Evolutionary conservation across 2,329 filamentous ascomycete genomes (phyloP).

Genomic region (Verticillium isaacii): DNA sequence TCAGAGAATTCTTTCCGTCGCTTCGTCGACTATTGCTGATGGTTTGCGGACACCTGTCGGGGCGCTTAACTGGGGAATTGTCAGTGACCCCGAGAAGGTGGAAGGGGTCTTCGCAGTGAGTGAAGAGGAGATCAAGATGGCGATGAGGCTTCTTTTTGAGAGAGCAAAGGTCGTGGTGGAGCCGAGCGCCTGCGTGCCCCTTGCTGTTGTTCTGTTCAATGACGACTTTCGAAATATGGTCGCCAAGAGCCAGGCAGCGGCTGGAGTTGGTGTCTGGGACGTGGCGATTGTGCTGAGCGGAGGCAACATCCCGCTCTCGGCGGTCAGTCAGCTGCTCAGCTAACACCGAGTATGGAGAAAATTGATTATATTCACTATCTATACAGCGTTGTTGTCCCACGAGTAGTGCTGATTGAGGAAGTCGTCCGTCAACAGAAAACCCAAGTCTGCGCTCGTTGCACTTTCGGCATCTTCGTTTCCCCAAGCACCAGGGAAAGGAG

Average conservation of each 20-base stretch:
- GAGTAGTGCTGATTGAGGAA: slow-evolving; percentile 1
- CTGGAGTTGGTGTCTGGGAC: background rate
- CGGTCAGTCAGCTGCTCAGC: background rate
- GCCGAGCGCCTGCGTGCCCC: slow-evolving; percentile 55
- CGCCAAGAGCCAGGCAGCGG: background rate
- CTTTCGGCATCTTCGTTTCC: background rate
- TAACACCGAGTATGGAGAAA: background rate
- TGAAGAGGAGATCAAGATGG: slow-evolving; percentile 58
- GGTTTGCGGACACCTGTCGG: slow-evolving; percentile 60
- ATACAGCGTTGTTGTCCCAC: background rate
- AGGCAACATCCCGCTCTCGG: background rate
- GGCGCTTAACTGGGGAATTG: slow-evolving; percentile 51
- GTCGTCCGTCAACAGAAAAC: slow-evolving; percentile 7
- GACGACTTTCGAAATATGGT: slow-evolving; percentile 53
- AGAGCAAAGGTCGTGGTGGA: slow-evolving; percentile 62
- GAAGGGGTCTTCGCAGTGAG: slow-evolving; percentile 53
- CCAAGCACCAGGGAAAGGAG: background rate
- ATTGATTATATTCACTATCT: background rate
- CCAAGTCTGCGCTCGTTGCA: background rate
- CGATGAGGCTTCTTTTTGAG: slow-evolving; percentile 57
- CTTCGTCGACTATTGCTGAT: slow-evolving; percentile 61
- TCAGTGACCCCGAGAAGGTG: slow-evolving; percentile 49
- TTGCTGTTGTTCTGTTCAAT: slow-evolving; percentile 59
- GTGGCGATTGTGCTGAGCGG: background rate
- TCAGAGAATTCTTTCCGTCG: slow-evolving; percentile 47